These are phyloP conservation scores for Fusarium caatingaense DNA, from an alignment of 2,329 filamentous ascomycete genomes.

Conservation along the genomic window DNA sequence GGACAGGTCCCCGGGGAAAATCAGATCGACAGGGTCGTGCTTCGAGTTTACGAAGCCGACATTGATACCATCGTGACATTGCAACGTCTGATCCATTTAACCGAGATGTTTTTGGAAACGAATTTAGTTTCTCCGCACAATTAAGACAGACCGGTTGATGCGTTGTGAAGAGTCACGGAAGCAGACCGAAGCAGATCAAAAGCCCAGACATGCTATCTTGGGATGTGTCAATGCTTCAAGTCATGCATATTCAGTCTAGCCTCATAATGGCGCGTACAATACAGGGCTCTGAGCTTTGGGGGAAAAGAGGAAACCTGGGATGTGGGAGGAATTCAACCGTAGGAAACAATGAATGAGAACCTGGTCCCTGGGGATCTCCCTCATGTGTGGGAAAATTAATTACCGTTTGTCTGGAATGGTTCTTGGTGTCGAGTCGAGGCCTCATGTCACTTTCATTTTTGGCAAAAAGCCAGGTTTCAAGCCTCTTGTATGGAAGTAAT, in stretches of 20 bases:
- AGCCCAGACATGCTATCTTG: conserved; percentile 9
- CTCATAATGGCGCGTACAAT: not conserved
- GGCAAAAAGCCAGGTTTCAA: not conserved
- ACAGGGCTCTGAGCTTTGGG: not conserved
- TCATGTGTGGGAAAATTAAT: not conserved
- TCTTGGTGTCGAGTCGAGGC: not conserved
- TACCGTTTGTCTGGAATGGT: not conserved
- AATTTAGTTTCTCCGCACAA: not conserved
- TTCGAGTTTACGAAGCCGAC: not conserved
- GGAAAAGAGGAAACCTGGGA: conserved; percentile 4
- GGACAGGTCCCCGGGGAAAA: conserved; percentile 5
- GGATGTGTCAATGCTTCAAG: conserved; percentile 32
- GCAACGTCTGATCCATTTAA: not conserved
- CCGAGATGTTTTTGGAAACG: not conserved
- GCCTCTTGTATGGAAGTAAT: not conserved
- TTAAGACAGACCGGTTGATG: not conserved
- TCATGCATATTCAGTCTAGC: conserved; percentile 17
- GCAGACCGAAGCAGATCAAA: conserved; percentile 14
- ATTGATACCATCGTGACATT: conserved; percentile 17
- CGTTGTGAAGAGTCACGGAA: conserved; percentile 3
- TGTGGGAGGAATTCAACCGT: not conserved
- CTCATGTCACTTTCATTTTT: not conserved
- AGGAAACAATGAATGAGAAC: not conserved
- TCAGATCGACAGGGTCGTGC: conserved; percentile 26
- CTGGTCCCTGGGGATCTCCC: conserved; percentile 1